Evolutionary conservation across 495 filamentous ascomycete species (phyloP), one percentile per base, ranked within the genome.

Genomic region (Aspergillus avenaceus): DNA sequence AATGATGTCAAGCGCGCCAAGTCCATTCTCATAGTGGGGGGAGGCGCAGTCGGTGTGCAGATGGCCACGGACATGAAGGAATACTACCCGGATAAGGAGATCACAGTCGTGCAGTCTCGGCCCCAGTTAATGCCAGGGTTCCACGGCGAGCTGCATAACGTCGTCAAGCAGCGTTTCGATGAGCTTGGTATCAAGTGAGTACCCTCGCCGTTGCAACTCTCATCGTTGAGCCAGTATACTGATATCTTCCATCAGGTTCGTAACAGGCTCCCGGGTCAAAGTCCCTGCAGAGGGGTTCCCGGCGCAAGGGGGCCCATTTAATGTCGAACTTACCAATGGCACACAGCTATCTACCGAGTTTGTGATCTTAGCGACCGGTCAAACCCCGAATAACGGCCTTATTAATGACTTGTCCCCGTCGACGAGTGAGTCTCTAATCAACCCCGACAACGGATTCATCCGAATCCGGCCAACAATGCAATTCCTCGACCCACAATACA

Each of bases 21-120:
- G 21, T 73, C 71, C 0, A 72, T 85, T 43, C 65, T 78, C 5
- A 71, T 86, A 16, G 73, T 83, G 1, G 83, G 83, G 3, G 83
- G 79, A 1, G 83, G 83, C 1, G 78, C 82, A 4, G 80, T 82
- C 0, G 82, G 82, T 1, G 73, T 85, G 0, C 77, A 86, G 62
- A 63, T 84, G 58, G 80, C 81, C 0, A 72, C 75, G 4, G 83
- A 86, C 55, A 64, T 82, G 36, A 84, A 84, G 64, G 73, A 71
- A 16, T 65, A 67, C 16, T 83, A 79, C 49, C 79, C 77, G 0
- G 76, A 80, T 0, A 84, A 84, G 63, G 62, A 73, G 4, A 75
- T 85, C 19, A 71, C 69, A 0, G 63, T 86, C 18, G 67, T 86
- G 4, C 81, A 85, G 55, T 84, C 81, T 5, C 62, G 82, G 18